Base-by-base conservation (phyloP, 129 eudicot genomes). In the Calendula officinalis region DNA sequence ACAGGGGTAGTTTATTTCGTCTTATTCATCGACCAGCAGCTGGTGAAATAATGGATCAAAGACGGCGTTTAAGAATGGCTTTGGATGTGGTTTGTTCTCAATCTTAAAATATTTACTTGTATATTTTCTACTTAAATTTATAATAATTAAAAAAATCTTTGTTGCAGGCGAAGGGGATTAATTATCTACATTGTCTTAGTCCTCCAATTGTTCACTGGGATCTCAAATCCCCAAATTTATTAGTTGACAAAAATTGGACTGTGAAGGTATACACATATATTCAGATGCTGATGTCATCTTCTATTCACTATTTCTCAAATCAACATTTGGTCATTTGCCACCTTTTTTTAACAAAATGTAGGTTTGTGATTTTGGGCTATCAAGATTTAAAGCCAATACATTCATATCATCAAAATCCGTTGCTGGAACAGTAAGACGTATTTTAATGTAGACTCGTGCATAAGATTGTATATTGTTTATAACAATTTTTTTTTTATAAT, bases 361-460 rank as follows among this genome's bases (percentile, higher is more conserved):
- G 98, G 99, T 94, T n/a, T 88, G 96, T 69, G 99, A 94, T 78
- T 94, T 94, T 75, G 99, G 99, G 51, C 60, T 94, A 77, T 94
- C 99, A 37, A 79, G 99, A 72, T 85, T 88, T 49, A 94, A 94
- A 77, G 94, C 95, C 3, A 84, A 88, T 69, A 88, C 99, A 33
- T 94, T 94, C 82, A 75, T 94, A 63, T 88, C 99, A 1, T 88
- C 99, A 54, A 94, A 94, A 71, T 94, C 99, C 49, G 94, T 80
- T 66, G 99, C 99, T 56, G 99, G 99, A 80, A 94, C 99, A 13
- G 99, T 94, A 79, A 79, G 74, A n/a, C n/a, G n/a, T n/a, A n/a
- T n/a, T n/a, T n/a, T 22, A 22, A 22, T 22, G 30, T 39, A 39
- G 10, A 34, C 14, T 38, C 40, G 10, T 9, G 32, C 51, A 63